Conservation (phyloP, 1,284 basidiomycete species). For the Apiotrichum sp. region DNA sequence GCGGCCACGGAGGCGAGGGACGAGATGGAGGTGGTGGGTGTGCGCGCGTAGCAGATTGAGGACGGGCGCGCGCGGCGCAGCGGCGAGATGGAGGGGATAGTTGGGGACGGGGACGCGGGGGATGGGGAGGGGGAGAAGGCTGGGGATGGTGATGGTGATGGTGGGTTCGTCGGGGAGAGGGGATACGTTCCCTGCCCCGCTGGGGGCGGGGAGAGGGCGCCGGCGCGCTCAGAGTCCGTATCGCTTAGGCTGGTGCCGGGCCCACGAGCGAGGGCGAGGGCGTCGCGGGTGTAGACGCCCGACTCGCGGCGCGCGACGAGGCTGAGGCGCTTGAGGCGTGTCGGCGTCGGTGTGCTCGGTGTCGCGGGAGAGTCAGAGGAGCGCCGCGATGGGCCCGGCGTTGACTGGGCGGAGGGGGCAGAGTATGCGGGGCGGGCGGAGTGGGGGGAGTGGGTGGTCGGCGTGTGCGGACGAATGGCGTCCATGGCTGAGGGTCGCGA, state of each 20-base stretch:
- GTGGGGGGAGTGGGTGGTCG: too few species aligned
- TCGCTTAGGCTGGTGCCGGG: not conserved
- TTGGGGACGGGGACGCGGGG: not conserved
- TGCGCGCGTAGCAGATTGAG: not conserved
- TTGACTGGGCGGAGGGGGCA: too few species aligned
- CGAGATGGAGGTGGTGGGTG: not conserved
- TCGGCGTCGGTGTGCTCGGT: not conserved
- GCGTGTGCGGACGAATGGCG: too few species aligned
- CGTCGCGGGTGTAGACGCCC: not conserved
- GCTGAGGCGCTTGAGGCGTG: constrained; percentile 21
- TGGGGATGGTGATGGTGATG: not conserved
- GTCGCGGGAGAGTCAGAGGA: not conserved
- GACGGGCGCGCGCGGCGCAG: not conserved
- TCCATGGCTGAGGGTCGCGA: too few species aligned
- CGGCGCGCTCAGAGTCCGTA: too few species aligned
- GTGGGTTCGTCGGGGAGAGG: not conserved
- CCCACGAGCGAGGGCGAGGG: too few species aligned
- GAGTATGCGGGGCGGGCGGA: not conserved
- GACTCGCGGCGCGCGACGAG: constrained; percentile 11
- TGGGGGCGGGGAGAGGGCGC: not conserved
- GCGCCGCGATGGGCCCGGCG: not conserved
- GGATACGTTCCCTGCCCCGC: too few species aligned
- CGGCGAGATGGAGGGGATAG: not conserved
- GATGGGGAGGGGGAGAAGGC: not conserved
- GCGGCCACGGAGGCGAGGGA: not conserved